Percentiles rank a stretch among this genome's conserved stretches.
Conservation (phyloP, 1,139 yeast species). For the Meyerozyma elateridarum region DNA sequence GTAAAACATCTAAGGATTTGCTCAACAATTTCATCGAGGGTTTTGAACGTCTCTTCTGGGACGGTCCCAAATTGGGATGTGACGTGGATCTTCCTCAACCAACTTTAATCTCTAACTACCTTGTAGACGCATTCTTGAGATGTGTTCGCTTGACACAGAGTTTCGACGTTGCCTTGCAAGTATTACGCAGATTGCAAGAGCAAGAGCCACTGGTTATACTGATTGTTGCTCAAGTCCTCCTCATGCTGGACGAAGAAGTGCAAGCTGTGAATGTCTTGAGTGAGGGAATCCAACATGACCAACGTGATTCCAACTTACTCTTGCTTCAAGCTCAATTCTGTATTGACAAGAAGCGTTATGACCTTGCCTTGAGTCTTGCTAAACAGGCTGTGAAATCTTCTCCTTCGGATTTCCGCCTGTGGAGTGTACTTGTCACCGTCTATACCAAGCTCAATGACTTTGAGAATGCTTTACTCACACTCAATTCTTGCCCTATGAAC, state of each 20-base stretch:
- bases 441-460: slow-evolving; percentile 69
- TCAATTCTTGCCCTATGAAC: slow-evolving; percentile 93
- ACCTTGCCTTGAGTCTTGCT: slow-evolving; percentile 72
- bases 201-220: slow-evolving; percentile 51
- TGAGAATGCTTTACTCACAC: slow-evolving; percentile 70
- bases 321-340: slow-evolving; percentile 71
- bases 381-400: slow-evolving; percentile 71
- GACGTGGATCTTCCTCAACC: slow-evolving; percentile 68
- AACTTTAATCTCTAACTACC: slow-evolving; percentile 61
- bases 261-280: slow-evolving; percentile 68
- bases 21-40: slow-evolving; percentile 54
- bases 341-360: slow-evolving; percentile 57
- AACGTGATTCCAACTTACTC: slow-evolving; percentile 58
- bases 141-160: slow-evolving; percentile 63
- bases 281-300: slow-evolving; percentile 51
- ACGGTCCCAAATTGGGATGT: slow-evolving; percentile 65
- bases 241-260: slow-evolving; percentile 66
- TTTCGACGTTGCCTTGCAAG: slow-evolving; percentile 54
- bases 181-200: slow-evolving; percentile 38
- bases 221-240: slow-evolving; percentile 50
- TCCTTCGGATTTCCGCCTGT: slow-evolving; percentile 80
- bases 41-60: slow-evolving; percentile 60
- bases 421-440: slow-evolving; percentile 72
- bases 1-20: slow-evolving; percentile 33
- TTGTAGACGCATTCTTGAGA: slow-evolving; percentile 70